Percentiles rank a stretch among this genome's conserved stretches.
phyloP scores from a whole-genome alignment of 371 early-diverging fungal genomes.

The Basidiobolus meristosporus region DNA sequence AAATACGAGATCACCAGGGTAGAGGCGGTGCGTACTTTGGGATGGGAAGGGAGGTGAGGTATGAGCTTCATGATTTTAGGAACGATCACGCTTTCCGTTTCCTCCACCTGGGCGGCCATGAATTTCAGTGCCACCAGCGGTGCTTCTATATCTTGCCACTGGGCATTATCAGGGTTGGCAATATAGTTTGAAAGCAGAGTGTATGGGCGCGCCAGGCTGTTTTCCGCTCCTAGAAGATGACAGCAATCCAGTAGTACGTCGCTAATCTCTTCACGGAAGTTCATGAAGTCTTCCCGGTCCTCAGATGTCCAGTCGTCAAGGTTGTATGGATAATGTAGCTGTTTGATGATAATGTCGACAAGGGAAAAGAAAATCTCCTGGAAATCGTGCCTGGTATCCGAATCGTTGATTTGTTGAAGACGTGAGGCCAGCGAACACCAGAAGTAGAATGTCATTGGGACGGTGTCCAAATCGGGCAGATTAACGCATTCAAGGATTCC shows the following conservation, averaged over 20 bases:
- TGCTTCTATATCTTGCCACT: slow-evolving; percentile 90
- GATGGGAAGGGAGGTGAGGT: slow-evolving; percentile 65
- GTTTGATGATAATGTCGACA: slow-evolving; percentile 62
- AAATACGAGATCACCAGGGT: slow-evolving; percentile 90
- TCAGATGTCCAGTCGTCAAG: slow-evolving; percentile 45
- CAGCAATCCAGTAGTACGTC: slow-evolving; percentile 93
- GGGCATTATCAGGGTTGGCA: slow-evolving; percentile 11
- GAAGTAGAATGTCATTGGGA: slow-evolving; percentile 63
- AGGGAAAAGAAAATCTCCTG: slow-evolving; percentile 38
- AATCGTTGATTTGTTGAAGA: no score
- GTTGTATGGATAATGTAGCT: slow-evolving; percentile 64
- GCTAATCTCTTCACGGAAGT: slow-evolving; percentile 87
- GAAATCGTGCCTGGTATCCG: slow-evolving; percentile 22
- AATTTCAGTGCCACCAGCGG: slow-evolving; percentile 79
- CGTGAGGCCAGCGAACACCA: slow-evolving; percentile 65
- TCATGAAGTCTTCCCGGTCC: slow-evolving; percentile 83
- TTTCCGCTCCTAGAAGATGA: slow-evolving; percentile 48
- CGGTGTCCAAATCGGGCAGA: slow-evolving; percentile 38
- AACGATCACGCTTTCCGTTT: slow-evolving; percentile 47
- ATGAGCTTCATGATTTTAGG: slow-evolving; percentile 79
- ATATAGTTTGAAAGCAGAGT: slow-evolving; percentile 14
- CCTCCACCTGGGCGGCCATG: slow-evolving; percentile 68
- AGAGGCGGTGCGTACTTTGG: slow-evolving; percentile 83
- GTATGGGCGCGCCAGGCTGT: slow-evolving; percentile 53
- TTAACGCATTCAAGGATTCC: slow-evolving; percentile 54